These are phyloP conservation scores for Penicillium bialowiezense DNA, from an alignment of 495 filamentous ascomycete genomes.

Conservation along the genomic window DNA sequence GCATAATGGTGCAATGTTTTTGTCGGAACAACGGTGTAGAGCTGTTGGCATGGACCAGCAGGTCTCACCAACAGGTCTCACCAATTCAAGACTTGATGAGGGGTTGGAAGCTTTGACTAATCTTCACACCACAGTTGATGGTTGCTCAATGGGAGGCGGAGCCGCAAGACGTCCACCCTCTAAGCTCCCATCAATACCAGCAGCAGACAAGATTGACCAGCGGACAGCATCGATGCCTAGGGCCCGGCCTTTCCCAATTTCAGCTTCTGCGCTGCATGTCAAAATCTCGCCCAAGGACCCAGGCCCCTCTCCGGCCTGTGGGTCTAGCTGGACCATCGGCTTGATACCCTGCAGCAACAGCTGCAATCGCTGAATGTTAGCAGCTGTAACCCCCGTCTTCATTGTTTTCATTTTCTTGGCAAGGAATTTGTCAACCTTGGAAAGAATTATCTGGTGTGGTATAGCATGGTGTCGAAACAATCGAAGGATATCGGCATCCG, in stretches of 20 bases:
- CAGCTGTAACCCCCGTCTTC: conserved; percentile 27
- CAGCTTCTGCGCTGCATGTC: conserved; percentile 40
- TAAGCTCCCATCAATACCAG: conserved; percentile 44
- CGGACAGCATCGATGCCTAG: conserved; percentile 46
- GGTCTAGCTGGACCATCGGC: conserved; percentile 31
- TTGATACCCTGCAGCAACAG: conserved; percentile 23
- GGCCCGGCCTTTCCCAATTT: conserved; percentile 28
- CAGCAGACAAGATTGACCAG: conserved; percentile 51
- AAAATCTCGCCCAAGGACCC: conserved; percentile 51
- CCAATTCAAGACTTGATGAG: too few relatives aligned
- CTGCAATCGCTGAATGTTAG: conserved; percentile 29
- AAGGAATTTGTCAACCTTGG: conserved; percentile 70
- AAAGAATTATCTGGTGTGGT: conserved; percentile 74
- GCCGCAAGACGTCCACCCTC: conserved; percentile 15
- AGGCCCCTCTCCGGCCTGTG: conserved; percentile 31
- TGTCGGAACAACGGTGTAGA: too few relatives aligned
- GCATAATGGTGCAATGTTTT: too few relatives aligned
- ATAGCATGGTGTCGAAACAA: conserved; percentile 61
- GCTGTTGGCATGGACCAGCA: too few relatives aligned
- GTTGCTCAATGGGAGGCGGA: background rate
- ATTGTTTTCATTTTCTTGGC: conserved; percentile 30
- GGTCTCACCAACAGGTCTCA: too few relatives aligned
- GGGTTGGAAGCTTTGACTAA: too few relatives aligned
- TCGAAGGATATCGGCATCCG: conserved; percentile 63
- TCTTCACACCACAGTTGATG: background rate